A percentile compares a stretch with the other conserved stretches of the same genome.
Evolutionary conservation across 805 yeast species (phyloP).

Genomic region (Jamesozyma rosinii): DNA sequence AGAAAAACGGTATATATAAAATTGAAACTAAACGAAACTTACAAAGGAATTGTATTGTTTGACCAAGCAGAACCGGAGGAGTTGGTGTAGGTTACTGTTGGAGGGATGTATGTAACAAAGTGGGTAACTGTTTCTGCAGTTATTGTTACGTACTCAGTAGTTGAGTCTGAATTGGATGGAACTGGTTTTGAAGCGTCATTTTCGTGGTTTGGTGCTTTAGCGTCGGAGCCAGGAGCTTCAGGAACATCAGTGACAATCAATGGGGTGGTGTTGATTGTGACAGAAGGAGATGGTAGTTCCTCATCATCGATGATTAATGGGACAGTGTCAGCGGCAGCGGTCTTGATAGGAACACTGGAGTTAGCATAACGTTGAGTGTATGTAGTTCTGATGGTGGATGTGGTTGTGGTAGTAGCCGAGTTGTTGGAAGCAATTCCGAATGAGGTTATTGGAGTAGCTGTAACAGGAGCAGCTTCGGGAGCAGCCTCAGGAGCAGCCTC

Average conservation of each 20-base stretch:
- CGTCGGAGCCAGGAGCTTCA: too few species aligned
- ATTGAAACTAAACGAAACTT: background rate
- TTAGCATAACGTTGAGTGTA: background rate
- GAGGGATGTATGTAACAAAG: too few species aligned
- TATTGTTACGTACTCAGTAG: conserved; percentile 8
- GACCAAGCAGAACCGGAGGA: background rate
- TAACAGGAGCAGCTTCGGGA: conserved; percentile 4
- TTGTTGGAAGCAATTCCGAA: conserved; percentile 2
- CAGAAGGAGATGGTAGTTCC: too few species aligned
- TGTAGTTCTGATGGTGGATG: background rate
- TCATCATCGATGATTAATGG: conserved; percentile 10
- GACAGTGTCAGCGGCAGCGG: conserved; percentile 7
- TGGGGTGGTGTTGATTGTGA: too few species aligned
- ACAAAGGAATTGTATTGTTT: background rate
- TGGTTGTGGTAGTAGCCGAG: conserved; percentile 6
- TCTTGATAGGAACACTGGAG: background rate
- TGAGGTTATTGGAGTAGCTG: conserved; percentile 10
- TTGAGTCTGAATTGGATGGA: too few species aligned
- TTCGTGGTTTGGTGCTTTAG: background rate
- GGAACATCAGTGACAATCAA: too few species aligned
- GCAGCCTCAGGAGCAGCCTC: background rate
- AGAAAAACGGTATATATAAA: background rate
- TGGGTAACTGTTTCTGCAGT: conserved; percentile 6
- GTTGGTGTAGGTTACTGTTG: too few species aligned
- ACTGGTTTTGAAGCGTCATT: background rate